These are phyloP conservation scores for Dendrostoma leiphaemia DNA, from an alignment of 2,329 filamentous ascomycete genomes.

Conservation along the genomic window DNA sequence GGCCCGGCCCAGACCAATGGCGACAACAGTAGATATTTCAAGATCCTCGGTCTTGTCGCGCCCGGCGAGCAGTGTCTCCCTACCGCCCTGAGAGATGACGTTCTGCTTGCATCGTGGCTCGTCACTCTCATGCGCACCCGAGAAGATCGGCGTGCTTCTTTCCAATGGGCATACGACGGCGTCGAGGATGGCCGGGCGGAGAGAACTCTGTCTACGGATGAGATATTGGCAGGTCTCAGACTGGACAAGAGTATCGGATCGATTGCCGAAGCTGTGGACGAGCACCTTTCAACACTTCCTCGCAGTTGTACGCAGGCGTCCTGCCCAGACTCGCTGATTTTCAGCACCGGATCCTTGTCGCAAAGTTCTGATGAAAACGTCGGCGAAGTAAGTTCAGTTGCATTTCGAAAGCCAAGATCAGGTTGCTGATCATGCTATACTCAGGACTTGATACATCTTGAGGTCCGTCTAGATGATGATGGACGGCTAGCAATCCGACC, in stretches of 20 bases:
- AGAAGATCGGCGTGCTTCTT: slow-evolving; percentile 35
- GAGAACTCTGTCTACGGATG: slow-evolving; percentile 27
- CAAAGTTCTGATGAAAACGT: slow-evolving; percentile 12
- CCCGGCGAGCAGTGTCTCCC: slow-evolving; percentile 24
- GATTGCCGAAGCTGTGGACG: slow-evolving; percentile 25
- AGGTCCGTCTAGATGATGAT: slow-evolving; percentile 27
- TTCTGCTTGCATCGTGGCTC: slow-evolving; percentile 42
- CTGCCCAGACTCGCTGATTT: slow-evolving; percentile 8
- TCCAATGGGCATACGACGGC: slow-evolving; percentile 36
- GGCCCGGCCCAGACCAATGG: not conserved
- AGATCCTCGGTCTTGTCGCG: slow-evolving; percentile 26
- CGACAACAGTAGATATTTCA: slow-evolving; percentile 24
- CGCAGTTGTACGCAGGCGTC: not conserved
- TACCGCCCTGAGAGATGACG: slow-evolving; percentile 38
- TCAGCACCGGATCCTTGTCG: slow-evolving; percentile 21
- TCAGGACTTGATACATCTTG: slow-evolving; percentile 32
- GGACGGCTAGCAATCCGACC: slow-evolving; percentile 34
- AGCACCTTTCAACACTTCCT: slow-evolving; percentile 22
- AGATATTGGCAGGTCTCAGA: slow-evolving; percentile 30
- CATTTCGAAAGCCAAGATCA: no score
- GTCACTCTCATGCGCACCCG: slow-evolving; percentile 40
- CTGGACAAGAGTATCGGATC: slow-evolving; percentile 28
- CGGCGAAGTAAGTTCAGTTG: slow-evolving; percentile 24
- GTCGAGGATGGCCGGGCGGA: slow-evolving; percentile 18
- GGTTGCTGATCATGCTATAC: not conserved